A percentile compares a stretch with the other conserved stretches of the same genome.
Conservation (phyloP, 306 rosid species). For the Carpinus fangiana region DNA sequence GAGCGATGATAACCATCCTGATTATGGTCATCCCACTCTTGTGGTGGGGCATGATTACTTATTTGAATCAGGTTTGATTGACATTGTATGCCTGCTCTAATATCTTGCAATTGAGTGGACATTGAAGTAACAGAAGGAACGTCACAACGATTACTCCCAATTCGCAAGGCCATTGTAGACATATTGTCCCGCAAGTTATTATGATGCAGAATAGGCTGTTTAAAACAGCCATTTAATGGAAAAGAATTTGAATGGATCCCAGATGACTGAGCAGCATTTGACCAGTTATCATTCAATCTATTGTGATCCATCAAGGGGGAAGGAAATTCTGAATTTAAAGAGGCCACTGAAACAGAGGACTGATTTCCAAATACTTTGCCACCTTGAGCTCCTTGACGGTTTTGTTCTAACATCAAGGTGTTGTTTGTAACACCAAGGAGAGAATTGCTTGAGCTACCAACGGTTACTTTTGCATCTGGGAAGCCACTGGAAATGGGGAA, state of each 20-base stretch:
- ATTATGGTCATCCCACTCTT: conserved; percentile 66
- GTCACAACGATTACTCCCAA: conserved; percentile 40
- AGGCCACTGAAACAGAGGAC: conserved; percentile 43
- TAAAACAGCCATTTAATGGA: conserved; percentile 42
- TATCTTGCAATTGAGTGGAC: conserved; percentile 42
- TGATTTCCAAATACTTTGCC: conserved; percentile 47
- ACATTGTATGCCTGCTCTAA: conserved; percentile 43
- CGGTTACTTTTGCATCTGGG: conserved; percentile 43
- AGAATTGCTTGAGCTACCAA: conserved; percentile 37
- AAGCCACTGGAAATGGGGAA: conserved; percentile 51
- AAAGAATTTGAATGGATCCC: conserved; percentile 50
- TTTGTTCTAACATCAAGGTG: conserved; percentile 44
- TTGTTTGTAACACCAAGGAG: conserved; percentile 39
- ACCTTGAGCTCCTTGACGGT: conserved; percentile 45
- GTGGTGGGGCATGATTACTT: conserved; percentile 42
- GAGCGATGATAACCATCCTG: conserved; percentile 50
- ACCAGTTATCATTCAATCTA: conserved; percentile 57
- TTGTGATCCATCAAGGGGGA: conserved; percentile 51
- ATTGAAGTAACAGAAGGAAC: conserved; percentile 47
- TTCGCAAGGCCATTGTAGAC: conserved; percentile 44
- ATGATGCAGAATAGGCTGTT: conserved; percentile 39
- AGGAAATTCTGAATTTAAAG: conserved; percentile 53
- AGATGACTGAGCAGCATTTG: conserved; percentile 57
- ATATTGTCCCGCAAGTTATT: conserved; percentile 36
- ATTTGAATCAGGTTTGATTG: conserved; percentile 41